A percentile compares a stretch with the other conserved stretches of the same genome.
Conservation (phyloP, 306 rosid species). For the Lagenaria siceraria region DNA sequence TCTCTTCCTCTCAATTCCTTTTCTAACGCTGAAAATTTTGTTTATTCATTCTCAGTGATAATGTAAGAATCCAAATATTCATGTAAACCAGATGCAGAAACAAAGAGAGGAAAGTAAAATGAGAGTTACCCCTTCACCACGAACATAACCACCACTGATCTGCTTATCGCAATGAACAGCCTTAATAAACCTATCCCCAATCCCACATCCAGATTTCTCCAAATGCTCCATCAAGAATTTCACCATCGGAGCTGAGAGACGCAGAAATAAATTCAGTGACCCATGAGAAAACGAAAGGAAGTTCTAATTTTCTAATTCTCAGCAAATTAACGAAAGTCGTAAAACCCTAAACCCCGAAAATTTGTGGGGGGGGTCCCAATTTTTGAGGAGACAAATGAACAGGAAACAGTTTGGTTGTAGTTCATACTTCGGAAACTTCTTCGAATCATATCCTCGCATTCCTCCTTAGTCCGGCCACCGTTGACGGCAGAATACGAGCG, state of each 20-base stretch:
- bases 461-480: constrained; percentile 26
- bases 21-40: neutral
- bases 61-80: neutral
- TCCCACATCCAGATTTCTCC: constrained; percentile 61
- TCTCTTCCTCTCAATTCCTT: neutral
- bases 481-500: constrained; percentile 11
- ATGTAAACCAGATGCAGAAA: neutral
- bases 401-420: neutral
- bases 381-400: neutral
- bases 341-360: constrained; percentile 6
- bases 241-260: constrained; percentile 48
- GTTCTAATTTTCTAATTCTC: neutral
- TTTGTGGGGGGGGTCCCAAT: neutral
- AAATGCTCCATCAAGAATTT: constrained; percentile 49
- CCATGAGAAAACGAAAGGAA: neutral
- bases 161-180: constrained; percentile 33
- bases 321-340: neutral
- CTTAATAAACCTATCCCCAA: constrained; percentile 45
- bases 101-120: neutral
- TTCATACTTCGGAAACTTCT: constrained; percentile 46
- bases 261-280: neutral
- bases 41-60: neutral
- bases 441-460: constrained; percentile 60
- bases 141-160: constrained; percentile 45
- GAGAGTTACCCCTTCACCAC: constrained; percentile 56